These are phyloP conservation scores for Canavalia ensiformis DNA, from an alignment of 306 rosid genomes.

Conservation along the genomic window DNA sequence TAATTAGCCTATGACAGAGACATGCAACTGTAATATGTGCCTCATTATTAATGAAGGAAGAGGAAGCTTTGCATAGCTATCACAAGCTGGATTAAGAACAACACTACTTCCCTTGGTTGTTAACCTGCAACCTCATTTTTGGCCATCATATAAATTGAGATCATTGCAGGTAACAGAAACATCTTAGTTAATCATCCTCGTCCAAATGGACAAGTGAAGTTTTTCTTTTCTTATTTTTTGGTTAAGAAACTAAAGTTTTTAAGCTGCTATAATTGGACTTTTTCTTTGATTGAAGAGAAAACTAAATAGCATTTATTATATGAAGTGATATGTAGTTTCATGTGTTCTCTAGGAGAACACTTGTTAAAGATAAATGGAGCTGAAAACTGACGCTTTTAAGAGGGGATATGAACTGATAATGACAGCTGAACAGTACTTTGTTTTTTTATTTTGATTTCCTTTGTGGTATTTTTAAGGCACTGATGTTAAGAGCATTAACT, in stretches of 20 bases:
- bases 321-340: not conserved
- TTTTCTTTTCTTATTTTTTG: not conserved
- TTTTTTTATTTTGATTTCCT: not conserved
- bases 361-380: not conserved
- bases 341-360: not conserved
- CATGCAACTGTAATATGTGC: slow-evolving; percentile 40
- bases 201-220: not conserved
- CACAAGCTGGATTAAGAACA: slow-evolving; percentile 31
- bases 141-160: slow-evolving; percentile 11
- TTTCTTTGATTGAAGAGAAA: not conserved
- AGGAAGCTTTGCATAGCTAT: slow-evolving; percentile 29
- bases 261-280: not conserved
- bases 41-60: not conserved
- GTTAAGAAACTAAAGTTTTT: not conserved
- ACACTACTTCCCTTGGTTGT: slow-evolving; percentile 11
- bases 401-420: not conserved
- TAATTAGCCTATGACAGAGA: slow-evolving; percentile 39
- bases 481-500: not conserved
- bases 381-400: not conserved
- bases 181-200: not conserved
- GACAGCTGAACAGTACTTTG: not conserved
- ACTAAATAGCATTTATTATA: slow-evolving; percentile 4
- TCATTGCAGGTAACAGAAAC: not conserved
- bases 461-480: not conserved
- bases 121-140: slow-evolving; percentile 28